A percentile compares a stretch with the other conserved stretches of the same genome.
These are phyloP conservation scores for Russula foetens DNA, from an alignment of 768 basidiomycete species.

Conservation along the genomic window DNA sequence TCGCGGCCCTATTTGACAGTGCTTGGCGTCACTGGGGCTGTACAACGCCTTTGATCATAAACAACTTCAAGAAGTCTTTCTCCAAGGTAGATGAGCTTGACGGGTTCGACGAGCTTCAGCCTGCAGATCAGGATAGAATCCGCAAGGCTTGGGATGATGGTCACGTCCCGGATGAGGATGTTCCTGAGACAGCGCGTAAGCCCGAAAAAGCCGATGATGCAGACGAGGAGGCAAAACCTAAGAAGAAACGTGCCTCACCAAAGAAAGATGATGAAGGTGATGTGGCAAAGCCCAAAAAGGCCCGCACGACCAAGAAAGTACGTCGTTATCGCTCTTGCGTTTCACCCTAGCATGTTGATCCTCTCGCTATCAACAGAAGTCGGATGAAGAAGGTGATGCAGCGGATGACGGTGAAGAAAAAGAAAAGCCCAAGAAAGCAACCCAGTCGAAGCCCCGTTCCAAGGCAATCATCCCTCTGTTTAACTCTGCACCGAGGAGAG, in stretches of 20 bases:
- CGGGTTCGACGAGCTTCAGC: conserved; percentile 67
- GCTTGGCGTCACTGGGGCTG: conserved; percentile 93
- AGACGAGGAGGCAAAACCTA: conserved; percentile 29
- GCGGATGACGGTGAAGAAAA: conserved; percentile 36
- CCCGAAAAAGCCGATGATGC: conserved; percentile 36
- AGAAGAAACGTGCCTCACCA: conserved; percentile 20
- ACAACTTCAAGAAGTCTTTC: conserved; percentile 60
- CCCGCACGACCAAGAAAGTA: conserved; percentile 21
- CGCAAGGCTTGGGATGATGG: conserved; percentile 68
- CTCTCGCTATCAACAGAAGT: conserved; percentile 17
- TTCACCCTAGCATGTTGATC: background rate
- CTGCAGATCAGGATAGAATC: conserved; percentile 65
- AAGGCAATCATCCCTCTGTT: background rate
- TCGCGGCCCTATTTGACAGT: conserved; percentile 29
- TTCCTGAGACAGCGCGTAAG: conserved; percentile 67
- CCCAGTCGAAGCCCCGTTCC: conserved; percentile 27
- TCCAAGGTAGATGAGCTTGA: conserved; percentile 63
- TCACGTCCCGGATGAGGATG: conserved; percentile 75
- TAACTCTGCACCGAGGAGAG: background rate
- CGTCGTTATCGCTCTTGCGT: background rate
- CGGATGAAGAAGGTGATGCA: conserved; percentile 34
- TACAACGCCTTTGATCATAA: conserved; percentile 56
- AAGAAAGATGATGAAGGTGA: conserved; percentile 31
- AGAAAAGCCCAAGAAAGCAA: conserved; percentile 49
- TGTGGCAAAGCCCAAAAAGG: conserved; percentile 30